Evolutionary conservation across 495 filamentous ascomycete species (phyloP), one percentile per base, ranked within the genome.

Genomic region (Neurospora cerealis): DNA sequence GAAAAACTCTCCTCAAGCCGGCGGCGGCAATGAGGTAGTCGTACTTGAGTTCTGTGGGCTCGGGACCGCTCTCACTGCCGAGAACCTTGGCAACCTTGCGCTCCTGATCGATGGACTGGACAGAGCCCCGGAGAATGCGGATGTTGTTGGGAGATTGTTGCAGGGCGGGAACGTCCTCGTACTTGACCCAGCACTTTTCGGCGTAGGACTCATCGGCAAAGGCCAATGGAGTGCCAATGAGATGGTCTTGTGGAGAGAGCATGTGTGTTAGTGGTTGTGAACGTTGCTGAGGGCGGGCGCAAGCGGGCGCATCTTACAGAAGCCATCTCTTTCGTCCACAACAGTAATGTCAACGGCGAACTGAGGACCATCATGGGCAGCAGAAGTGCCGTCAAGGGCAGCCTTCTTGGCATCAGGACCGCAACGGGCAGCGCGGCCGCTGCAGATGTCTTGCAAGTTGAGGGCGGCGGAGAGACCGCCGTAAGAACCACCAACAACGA

Each of bases 301-400:
- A 69, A 81, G 84, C 84, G 37, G 28, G 70, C 73, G 39, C 54
- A 37, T 75, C 81, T 80, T 77, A 92, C 90, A 92, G 79, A 87
- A 92, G 36, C 91, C 91, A 84, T 93, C 91, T 32, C 89, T 83
- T 73, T 92, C 89, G 76, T 93, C 91, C 6, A 92, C 87, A 10
- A 93, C 83, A 11, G 90, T 92, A 69, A 92, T 88, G 44, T 91
- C 83, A 24, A 92, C 75, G 1, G 86, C 83, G 41, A 89, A 83
- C 19, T 80, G 79, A 77, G 79, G 40, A 74, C 81, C 77, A 39
- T 77, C 71, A 34, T 62, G 54, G 54, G 28, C 54, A 62, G 54
- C 54, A 17, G 54, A 32, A 32, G 54, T 62, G 54, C 54, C 54
- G 54, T 62, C 54, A 34, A 62, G 54, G 28, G 54, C 24, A 62